Percentiles rank a stretch among this genome's conserved stretches.
These are phyloP conservation scores for Scolecobasidium constrictum DNA, from an alignment of 2,329 filamentous ascomycete genomes.

Conservation along the genomic window DNA sequence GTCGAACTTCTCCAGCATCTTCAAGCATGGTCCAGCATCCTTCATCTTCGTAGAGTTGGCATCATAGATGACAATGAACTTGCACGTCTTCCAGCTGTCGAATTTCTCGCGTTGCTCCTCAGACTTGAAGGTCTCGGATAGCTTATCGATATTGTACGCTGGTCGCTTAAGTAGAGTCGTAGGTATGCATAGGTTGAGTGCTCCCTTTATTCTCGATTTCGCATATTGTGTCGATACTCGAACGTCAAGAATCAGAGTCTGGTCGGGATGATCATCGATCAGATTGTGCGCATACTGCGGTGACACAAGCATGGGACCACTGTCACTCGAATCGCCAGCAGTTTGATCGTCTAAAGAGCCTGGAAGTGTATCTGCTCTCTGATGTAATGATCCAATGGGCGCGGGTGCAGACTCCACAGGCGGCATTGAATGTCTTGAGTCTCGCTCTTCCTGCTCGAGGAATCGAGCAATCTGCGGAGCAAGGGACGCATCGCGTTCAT, in stretches of 20 bases:
- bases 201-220: conserved; percentile 62
- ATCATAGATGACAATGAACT: conserved; percentile 81
- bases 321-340: conserved; percentile 16
- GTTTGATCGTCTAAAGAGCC: conserved; percentile 17
- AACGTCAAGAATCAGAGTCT: conserved; percentile 69
- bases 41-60: conserved; percentile 63
- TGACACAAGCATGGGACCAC: conserved; percentile 30
- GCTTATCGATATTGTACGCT: conserved; percentile 79
- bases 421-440: conserved; percentile 22
- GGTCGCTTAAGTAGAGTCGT: conserved; percentile 86
- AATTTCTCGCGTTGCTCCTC: conserved; percentile 62
- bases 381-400: conserved; percentile 15
- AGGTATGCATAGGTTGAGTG: conserved; percentile 87
- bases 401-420: conserved; percentile 10
- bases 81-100: conserved; percentile 61
- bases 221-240: conserved; percentile 77
- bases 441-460: conserved; percentile 18
- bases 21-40: conserved; percentile 69
- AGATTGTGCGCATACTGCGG: conserved; percentile 39
- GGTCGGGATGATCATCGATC: conserved; percentile 33
- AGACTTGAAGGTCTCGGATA: conserved; percentile 75
- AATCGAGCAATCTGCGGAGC: conserved; percentile 25
- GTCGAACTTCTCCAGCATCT: conserved; percentile 88
- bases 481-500: conserved; percentile 21
- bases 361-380: conserved; percentile 38